Conservation (phyloP, 495 filamentous ascomycete species). For the Staphylotrichum tortipilum region DNA sequence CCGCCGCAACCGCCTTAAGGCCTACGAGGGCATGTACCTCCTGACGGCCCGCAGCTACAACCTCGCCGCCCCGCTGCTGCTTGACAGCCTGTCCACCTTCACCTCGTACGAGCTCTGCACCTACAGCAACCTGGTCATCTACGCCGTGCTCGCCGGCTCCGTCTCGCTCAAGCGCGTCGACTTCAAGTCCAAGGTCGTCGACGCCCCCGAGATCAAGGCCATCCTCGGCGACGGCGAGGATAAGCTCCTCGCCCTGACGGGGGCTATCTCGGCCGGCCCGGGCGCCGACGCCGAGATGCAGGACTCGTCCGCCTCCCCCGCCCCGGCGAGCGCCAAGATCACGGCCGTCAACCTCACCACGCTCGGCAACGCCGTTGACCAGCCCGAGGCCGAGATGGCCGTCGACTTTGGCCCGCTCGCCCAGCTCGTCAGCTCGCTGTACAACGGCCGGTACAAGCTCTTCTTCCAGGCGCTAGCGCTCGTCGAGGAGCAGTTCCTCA, state of each 20-base stretch:
- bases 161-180: slow-evolving; percentile 92
- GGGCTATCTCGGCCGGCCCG: slow-evolving; percentile 67
- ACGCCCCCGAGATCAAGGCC: slow-evolving; percentile 95
- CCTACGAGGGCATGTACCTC: slow-evolving; percentile 90
- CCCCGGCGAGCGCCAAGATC: slow-evolving; percentile 49
- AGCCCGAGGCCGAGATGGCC: slow-evolving; percentile 66
- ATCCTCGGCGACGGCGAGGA: slow-evolving; percentile 87
- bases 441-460: slow-evolving; percentile 82
- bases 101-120: slow-evolving; percentile 96
- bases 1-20: slow-evolving; percentile 92
- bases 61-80: slow-evolving; percentile 81
- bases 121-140: slow-evolving; percentile 88
- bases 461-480: slow-evolving; percentile 88
- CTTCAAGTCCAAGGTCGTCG: slow-evolving; percentile 97
- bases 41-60: slow-evolving; percentile 86
- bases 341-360: slow-evolving; percentile 78
- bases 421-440: slow-evolving; percentile 79
- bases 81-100: slow-evolving; percentile 96
- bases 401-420: slow-evolving; percentile 77
- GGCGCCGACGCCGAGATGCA: slow-evolving; percentile 76
- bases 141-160: slow-evolving; percentile 89
- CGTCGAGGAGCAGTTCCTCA: slow-evolving; percentile 89
- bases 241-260: slow-evolving; percentile 68
- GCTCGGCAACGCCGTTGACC: slow-evolving; percentile 56
- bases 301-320: slow-evolving; percentile 48